Evolutionary conservation across 2,329 filamentous ascomycete genomes (phyloP).

Genomic region (Cercospora sp.): DNA sequence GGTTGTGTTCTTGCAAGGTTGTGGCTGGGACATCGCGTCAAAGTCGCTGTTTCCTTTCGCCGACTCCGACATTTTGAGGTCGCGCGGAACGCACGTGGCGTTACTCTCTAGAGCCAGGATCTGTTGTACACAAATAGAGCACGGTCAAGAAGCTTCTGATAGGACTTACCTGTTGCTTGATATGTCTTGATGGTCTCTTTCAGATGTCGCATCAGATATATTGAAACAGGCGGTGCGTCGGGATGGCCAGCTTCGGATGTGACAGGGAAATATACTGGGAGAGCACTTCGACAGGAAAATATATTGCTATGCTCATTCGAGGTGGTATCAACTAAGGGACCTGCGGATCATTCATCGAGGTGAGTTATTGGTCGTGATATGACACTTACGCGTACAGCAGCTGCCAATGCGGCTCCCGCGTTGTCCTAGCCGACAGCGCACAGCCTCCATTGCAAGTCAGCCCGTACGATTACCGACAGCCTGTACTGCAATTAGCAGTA

Average conservation of each 20-base stretch:
- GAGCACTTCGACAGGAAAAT: too few relatives aligned
- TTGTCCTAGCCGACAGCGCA: background rate
- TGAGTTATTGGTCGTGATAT: background rate
- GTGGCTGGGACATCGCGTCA: background rate
- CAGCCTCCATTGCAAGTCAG: background rate
- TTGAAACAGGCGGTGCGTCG: background rate
- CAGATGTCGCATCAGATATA: background rate
- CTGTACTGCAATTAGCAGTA: background rate
- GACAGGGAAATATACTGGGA: background rate
- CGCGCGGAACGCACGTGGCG: background rate
- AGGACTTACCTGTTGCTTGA: background rate
- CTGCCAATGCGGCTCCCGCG: too few relatives aligned
- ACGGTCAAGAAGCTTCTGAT: background rate
- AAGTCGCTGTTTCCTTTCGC: background rate
- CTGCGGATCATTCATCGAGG: background rate
- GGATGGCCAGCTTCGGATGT: background rate
- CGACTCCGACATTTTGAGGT: background rate
- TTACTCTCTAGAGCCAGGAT: background rate
- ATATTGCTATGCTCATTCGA: background rate
- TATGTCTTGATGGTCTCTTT: background rate
- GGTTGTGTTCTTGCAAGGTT: background rate
- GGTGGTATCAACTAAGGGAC: background rate
- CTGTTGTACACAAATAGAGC: background rate
- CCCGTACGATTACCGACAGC: background rate
- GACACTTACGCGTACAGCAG: background rate